These are phyloP conservation scores for Fusarium tjaetaba DNA, from an alignment of 2,329 filamentous ascomycete species.

Conservation along the genomic window DNA sequence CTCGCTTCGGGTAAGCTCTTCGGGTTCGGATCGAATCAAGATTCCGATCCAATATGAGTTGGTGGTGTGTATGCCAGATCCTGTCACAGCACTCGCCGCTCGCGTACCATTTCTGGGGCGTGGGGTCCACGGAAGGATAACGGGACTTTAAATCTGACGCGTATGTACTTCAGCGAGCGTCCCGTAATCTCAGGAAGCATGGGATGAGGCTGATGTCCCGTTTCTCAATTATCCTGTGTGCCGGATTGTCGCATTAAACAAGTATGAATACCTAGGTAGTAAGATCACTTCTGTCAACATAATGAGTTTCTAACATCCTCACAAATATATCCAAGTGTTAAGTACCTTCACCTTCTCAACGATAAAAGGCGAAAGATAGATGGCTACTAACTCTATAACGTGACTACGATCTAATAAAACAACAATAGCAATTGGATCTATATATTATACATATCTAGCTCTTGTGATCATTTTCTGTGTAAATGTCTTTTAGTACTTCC, in stretches of 20 bases:
- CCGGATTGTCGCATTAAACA: neutral
- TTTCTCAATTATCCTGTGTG: neutral
- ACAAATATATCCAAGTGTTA: neutral
- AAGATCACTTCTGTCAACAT: neutral
- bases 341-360: neutral
- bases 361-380: neutral
- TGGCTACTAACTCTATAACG: neutral
- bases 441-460: neutral
- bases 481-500: neutral
- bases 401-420: neutral
- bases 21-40: constrained; percentile 27
- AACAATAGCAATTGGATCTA: neutral
- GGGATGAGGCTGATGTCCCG: too few species aligned
- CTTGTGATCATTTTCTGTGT: neutral
- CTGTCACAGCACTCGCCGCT: neutral
- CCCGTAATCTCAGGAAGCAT: neutral
- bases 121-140: neutral
- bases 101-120: neutral
- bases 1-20: constrained; percentile 14
- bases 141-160: neutral
- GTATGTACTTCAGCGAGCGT: neutral
- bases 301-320: neutral
- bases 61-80: constrained; percentile 1
- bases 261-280: neutral
- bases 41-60: constrained; percentile 28